Evolutionary conservation across 495 filamentous ascomycete genomes (phyloP).

Genomic region (Acidiella bohemica): DNA sequence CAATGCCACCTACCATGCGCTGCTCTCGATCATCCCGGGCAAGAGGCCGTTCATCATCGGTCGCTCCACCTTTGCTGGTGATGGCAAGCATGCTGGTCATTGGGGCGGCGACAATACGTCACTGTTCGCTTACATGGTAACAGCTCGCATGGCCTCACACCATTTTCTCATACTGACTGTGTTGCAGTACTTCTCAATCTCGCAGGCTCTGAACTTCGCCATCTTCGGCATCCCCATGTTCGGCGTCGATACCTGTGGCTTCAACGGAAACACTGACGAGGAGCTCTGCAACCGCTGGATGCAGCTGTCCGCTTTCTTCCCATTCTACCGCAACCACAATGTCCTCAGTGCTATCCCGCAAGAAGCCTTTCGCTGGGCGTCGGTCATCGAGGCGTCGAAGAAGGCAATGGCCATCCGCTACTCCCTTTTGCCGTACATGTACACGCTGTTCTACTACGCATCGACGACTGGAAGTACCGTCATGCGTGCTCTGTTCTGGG

Average conservation of each 20-base stretch:
- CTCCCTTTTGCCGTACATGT: conserved; percentile 23
- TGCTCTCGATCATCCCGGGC: conserved; percentile 45
- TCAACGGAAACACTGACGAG: conserved; percentile 43
- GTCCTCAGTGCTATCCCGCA: conserved; percentile 1
- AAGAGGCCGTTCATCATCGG: conserved; percentile 81
- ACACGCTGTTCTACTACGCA: conserved; percentile 43
- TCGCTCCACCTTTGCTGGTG: conserved; percentile 67
- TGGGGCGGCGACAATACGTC: conserved; percentile 79
- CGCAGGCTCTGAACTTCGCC: conserved; percentile 66
- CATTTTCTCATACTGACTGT: conserved; percentile 39
- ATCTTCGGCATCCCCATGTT: conserved; percentile 75
- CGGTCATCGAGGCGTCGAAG: conserved; percentile 17
- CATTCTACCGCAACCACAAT: conserved; percentile 27
- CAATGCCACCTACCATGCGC: conserved; percentile 65
- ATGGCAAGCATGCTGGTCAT: conserved; percentile 70
- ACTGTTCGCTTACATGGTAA: conserved; percentile 37
- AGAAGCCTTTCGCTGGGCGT: conserved; percentile 27
- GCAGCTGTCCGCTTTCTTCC: conserved; percentile 22
- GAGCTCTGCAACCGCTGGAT: conserved; percentile 37
- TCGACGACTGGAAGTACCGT: conserved; percentile 57
- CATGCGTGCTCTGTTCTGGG: conserved; percentile 72
- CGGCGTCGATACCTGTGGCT: conserved; percentile 57
- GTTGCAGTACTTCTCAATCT: conserved; percentile 52
- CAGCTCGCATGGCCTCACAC: conserved; percentile 37
- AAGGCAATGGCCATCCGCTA: conserved; percentile 23